These are phyloP conservation scores for Lactifluus volemus DNA, from an alignment of 768 basidiomycete species.

Conservation along the genomic window DNA sequence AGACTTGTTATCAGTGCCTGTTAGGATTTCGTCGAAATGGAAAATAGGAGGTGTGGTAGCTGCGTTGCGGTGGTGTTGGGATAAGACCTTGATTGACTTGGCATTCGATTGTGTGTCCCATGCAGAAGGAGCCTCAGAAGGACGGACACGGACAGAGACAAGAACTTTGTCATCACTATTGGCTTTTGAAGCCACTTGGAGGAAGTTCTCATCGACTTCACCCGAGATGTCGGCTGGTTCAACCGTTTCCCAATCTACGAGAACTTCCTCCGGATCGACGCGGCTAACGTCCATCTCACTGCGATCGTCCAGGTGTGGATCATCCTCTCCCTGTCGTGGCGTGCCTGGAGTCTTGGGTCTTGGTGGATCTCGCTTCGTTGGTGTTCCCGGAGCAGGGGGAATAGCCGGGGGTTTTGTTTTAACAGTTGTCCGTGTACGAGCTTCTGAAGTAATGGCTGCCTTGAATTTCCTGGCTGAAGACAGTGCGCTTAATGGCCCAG, in stretches of 20 bases:
- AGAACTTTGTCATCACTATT: constrained; percentile 81
- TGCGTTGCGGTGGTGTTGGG: constrained; percentile 42
- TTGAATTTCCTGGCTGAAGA: constrained; percentile 20
- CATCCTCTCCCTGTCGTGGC: constrained; percentile 35
- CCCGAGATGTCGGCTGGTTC: constrained; percentile 61
- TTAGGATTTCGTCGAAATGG: constrained; percentile 68
- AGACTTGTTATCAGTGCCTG: constrained; percentile 70
- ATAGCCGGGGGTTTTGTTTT: constrained; percentile 18
- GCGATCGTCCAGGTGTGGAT: constrained; percentile 39
- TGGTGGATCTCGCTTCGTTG: constrained; percentile 13
- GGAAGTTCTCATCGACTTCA: constrained; percentile 54
- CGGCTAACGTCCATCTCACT: constrained; percentile 73
- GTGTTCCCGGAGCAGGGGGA: constrained; percentile 14
- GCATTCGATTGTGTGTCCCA: constrained; percentile 42
- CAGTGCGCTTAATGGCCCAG: constrained; percentile 9
- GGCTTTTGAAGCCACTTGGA: constrained; percentile 37
- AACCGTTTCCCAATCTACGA: constrained; percentile 68
- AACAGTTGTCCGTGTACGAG: constrained; percentile 16
- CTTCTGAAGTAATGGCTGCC: constrained; percentile 16
- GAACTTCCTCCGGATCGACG: constrained; percentile 64
- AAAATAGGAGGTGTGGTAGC: constrained; percentile 39
- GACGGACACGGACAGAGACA: constrained; percentile 72
- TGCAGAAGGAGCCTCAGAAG: constrained; percentile 41
- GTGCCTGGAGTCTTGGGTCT: constrained; percentile 30
- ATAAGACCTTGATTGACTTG: constrained; percentile 53